These are phyloP conservation scores for Puccinia brachypodii DNA, from an alignment of 1,284 basidiomycete species.

Conservation along the genomic window DNA sequence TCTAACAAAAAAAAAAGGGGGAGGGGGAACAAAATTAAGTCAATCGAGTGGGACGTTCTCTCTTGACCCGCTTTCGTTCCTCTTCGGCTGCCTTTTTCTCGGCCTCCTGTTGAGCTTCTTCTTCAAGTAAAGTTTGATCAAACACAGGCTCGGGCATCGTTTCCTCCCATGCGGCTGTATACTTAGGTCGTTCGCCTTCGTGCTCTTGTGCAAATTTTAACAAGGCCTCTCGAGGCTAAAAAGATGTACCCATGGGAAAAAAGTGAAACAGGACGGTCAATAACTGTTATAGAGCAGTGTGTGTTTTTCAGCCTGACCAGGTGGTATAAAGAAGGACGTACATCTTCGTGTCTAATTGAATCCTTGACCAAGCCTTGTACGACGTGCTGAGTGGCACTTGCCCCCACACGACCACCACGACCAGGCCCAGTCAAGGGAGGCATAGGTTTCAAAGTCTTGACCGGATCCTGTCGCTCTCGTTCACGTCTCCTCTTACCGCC, in stretches of 20 bases:
- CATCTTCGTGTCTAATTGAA: constrained; percentile 83
- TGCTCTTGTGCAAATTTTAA: constrained; percentile 46
- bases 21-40: no score
- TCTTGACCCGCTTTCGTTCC: constrained; percentile 43
- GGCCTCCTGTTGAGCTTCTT: constrained; percentile 41
- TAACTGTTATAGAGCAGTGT: no score
- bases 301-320: neutral
- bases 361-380: constrained; percentile 89
- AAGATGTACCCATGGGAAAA: neutral
- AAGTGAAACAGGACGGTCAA: neutral
- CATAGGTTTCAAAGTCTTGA: constrained; percentile 85
- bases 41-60: constrained; percentile 38
- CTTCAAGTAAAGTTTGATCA: constrained; percentile 40
- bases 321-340: constrained; percentile 63
- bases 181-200: constrained; percentile 44
- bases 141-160: constrained; percentile 47
- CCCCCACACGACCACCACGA: constrained; percentile 86
- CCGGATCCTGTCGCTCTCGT: constrained; percentile 78
- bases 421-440: constrained; percentile 89
- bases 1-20: neutral
- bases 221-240: constrained; percentile 46
- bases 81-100: constrained; percentile 40
- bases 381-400: constrained; percentile 89
- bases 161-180: constrained; percentile 44
- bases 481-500: constrained; percentile 81